Evolutionary conservation across 164 flowering plant genomes (phyloP), one percentile per base, ranked within the genome.

Genomic region (Sedum album): DNA sequence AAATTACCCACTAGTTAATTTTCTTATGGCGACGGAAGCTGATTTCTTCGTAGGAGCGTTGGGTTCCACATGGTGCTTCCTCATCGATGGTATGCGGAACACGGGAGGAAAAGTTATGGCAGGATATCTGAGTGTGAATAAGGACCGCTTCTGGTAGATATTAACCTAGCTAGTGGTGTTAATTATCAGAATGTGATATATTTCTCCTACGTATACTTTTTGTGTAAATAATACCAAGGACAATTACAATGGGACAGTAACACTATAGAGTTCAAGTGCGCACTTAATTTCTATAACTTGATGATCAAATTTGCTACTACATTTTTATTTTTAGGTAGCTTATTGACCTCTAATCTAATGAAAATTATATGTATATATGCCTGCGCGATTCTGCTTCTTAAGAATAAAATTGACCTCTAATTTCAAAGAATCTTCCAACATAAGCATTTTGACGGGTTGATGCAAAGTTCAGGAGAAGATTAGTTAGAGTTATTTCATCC

Each of bases 41-140:
- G 88, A 89, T 70, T 89, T 85, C 76, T 89, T 94, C 70, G 70
- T 91, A 13, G 99, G 99, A 21, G 99, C 97, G 35, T 79, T 94
- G 78, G 99, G 99, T 65, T 94, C 99, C 2, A 90, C 99, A 7
- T 94, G 99, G 99, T 88, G 96, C 74, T 90, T 76, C 74, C 91
- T 91, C 57, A 91, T 94, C 25, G 99, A 94, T 67, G 92, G 99
- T 26, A 94, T 94, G 99, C 85, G 97, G 70, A 94, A 88, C 67
- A 89, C 91, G 1, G 94, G 91, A 17, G 91, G 91, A 20, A 87
- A 87, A 74, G 95, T 85, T 39, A 86, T 85, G 91, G 81, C 88
- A 23, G 91, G 95, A 39, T 89, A 86, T 71, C 76, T 87, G 60
- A 87, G 95, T 31, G 95, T 89, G 41, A 89, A 89, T 73, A 87